Evolutionary conservation across 2,329 filamentous ascomycete species (phyloP), one percentile per base, ranked within the genome.

Genomic region (Cercospora sesami): DNA sequence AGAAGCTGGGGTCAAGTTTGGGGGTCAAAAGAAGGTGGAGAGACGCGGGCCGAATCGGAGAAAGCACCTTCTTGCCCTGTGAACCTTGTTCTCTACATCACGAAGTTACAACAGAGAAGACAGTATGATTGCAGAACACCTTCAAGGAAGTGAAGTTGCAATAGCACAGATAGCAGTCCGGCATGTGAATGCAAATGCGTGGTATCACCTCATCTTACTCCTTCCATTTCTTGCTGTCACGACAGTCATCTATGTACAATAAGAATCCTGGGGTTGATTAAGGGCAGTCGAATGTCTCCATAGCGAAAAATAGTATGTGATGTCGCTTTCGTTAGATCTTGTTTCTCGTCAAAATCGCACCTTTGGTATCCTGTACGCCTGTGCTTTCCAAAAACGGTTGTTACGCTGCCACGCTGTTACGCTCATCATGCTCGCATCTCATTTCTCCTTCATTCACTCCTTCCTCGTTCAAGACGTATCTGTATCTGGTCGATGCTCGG

Each of bases 261-360:
- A 28, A 55, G 36, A 55, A 55, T 55, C 48, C 26, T 23, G 48
- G 23, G 12, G 12, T 28, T 12, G 23, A n/a, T 55, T 55, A 28
- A 28, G 23, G 10, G 23, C 12, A 59, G 30, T 31, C 18, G 10
- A 21, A 59, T 59, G n/a, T 59, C 30, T 59, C 55, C 48, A 55
- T 55, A 55, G 48, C 48, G 36, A 4, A 55, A 28, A 55, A 39
- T 39, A 39, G 33, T 39, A 16, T 30, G 23, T 28, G 12, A 55
- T 36, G 8, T 64, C 66, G 59, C 63, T 66, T 59, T 69, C 68
- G 58, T 69, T 60, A 69, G 55, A 69, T 70, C 68, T 70, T 70
- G 66, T 51, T 53, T 64, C 53, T 68, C 66, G 66, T 69, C 42
- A 66, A 60, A 21, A 55, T 55, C 28, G 21, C 31, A 28, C 61